Percentiles rank a stretch among this genome's conserved stretches.
Conservation (phyloP, 164 flowering plant genomes). For the Stephania japonica region DNA sequence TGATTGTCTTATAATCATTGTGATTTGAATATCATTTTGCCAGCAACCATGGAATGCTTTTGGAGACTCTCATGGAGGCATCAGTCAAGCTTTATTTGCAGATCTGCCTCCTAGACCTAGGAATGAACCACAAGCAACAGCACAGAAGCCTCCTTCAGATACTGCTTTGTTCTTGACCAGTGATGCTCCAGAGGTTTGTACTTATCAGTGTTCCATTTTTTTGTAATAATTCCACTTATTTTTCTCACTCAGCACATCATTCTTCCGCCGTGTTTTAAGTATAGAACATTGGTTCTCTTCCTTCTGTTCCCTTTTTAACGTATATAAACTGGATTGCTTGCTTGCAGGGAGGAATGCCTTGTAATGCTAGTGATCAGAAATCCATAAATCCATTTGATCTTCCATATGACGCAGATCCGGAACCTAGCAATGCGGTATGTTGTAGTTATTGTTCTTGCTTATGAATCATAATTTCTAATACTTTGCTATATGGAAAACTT, state of each 20-base stretch:
- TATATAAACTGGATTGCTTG: neutral
- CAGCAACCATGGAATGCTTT: conserved; percentile 75
- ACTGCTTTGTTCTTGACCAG: conserved; percentile 26
- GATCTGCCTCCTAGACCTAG: conserved; percentile 19
- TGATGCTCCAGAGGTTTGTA: conserved; percentile 38
- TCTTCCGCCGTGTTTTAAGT: conserved; percentile 1
- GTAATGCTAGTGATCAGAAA: conserved; percentile 31
- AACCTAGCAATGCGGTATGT: conserved; percentile 47
- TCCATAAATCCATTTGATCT: conserved; percentile 84
- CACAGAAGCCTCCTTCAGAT: conserved; percentile 20
- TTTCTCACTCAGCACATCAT: neutral
- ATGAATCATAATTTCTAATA: too few relatives aligned
- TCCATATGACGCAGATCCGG: conserved; percentile 51
- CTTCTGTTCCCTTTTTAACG: neutral
- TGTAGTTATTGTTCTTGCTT: neutral
- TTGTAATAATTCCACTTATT: neutral
- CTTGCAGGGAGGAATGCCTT: conserved; percentile 33
- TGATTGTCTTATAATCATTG: conserved; percentile 2
- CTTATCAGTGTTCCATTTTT: conserved; percentile 24
- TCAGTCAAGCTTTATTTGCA: conserved; percentile 19
- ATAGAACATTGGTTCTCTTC: neutral
- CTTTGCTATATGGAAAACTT: too few relatives aligned
- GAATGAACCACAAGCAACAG: conserved; percentile 24
- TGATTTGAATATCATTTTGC: conserved; percentile 3
- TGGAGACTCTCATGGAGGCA: conserved; percentile 31